Conservation (phyloP, 2,329 filamentous ascomycete species). For the Zelopaecilomyces penicillatus region DNA sequence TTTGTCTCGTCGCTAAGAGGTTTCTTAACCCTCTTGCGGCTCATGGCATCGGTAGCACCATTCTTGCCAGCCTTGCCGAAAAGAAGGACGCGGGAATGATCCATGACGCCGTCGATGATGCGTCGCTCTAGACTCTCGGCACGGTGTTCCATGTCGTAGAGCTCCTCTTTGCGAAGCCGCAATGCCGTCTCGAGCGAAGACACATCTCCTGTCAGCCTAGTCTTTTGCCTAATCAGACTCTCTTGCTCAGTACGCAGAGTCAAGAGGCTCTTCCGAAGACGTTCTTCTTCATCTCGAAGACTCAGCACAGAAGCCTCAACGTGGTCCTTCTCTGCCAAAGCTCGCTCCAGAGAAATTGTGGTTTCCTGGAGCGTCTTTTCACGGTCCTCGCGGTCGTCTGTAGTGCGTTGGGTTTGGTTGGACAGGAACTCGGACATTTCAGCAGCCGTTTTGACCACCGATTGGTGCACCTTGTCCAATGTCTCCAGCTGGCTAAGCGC, state of each 20-base stretch:
- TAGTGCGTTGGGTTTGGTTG: slow-evolving; percentile 64
- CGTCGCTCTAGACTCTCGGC: slow-evolving; percentile 85
- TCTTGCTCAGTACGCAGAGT: slow-evolving; percentile 63
- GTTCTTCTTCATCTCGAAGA: slow-evolving; percentile 44
- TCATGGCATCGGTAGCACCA: slow-evolving; percentile 43
- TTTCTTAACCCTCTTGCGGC: slow-evolving; percentile 46
- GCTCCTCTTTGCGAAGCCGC: slow-evolving; percentile 79
- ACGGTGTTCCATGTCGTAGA: slow-evolving; percentile 81
- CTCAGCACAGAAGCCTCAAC: slow-evolving; percentile 47
- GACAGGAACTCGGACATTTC: slow-evolving; percentile 79
- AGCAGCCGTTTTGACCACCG: slow-evolving; percentile 74
- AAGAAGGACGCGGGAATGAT: slow-evolving; percentile 86
- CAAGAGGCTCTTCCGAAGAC: slow-evolving; percentile 47
- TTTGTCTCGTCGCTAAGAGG: slow-evolving; percentile 19
- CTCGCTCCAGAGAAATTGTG: slow-evolving; percentile 70
- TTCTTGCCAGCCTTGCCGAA: slow-evolving; percentile 56
- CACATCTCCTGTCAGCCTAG: slow-evolving; percentile 73
- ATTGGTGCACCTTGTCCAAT: slow-evolving; percentile 79
- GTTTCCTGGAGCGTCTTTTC: slow-evolving; percentile 75
- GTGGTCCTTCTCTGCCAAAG: slow-evolving; percentile 55
- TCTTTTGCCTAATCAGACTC: slow-evolving; percentile 67
- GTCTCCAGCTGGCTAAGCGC: slow-evolving; percentile 69
- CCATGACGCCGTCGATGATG: slow-evolving; percentile 91
- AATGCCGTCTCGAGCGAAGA: slow-evolving; percentile 87
- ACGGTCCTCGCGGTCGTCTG: slow-evolving; percentile 68